Evolutionary conservation across 2,329 filamentous ascomycete species (phyloP).

Genomic region (Malbranchea zuffiana): DNA sequence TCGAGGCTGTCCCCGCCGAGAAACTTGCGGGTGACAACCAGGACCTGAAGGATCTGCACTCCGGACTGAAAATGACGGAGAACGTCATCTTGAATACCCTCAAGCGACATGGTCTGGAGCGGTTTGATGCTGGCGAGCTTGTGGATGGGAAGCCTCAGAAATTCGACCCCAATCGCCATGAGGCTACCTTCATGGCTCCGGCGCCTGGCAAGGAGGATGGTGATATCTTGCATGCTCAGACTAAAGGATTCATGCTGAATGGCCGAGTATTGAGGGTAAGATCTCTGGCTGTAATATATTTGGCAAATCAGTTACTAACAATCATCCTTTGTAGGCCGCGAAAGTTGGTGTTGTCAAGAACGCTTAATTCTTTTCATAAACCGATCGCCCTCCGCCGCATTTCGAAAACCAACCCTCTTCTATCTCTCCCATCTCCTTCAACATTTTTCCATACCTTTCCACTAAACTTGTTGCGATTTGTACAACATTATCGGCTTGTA

Average conservation of each 20-base stretch:
- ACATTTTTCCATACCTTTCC: too few relatives aligned
- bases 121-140: conserved; percentile 58
- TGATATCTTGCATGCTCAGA: conserved; percentile 82
- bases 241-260: conserved; percentile 92
- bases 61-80: conserved; percentile 93
- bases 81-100: conserved; percentile 74
- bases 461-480: too few relatives aligned
- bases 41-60: conserved; percentile 70
- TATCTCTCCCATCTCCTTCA: too few relatives aligned
- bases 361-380: conserved; percentile 25
- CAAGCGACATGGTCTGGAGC: conserved; percentile 86
- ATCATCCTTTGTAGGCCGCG: conserved; percentile 47
- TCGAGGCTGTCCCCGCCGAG: conserved; percentile 64
- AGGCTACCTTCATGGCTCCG: conserved; percentile 90
- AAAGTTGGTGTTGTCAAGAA: conserved; percentile 97
- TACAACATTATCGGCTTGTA: too few relatives aligned
- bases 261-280: conserved; percentile 65
- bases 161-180: conserved; percentile 94
- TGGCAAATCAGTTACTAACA: conserved; percentile 13
- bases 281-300: conserved; percentile 9
- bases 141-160: conserved; percentile 53
- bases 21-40: conserved; percentile 56
- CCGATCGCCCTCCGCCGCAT: too few relatives aligned
- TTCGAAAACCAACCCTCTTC: too few relatives aligned
- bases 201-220: conserved; percentile 81